Evolutionary conservation across 805 yeast species (phyloP), one percentile per base, ranked within the genome.

Genomic region (Jamesozyma jinghongensis): DNA sequence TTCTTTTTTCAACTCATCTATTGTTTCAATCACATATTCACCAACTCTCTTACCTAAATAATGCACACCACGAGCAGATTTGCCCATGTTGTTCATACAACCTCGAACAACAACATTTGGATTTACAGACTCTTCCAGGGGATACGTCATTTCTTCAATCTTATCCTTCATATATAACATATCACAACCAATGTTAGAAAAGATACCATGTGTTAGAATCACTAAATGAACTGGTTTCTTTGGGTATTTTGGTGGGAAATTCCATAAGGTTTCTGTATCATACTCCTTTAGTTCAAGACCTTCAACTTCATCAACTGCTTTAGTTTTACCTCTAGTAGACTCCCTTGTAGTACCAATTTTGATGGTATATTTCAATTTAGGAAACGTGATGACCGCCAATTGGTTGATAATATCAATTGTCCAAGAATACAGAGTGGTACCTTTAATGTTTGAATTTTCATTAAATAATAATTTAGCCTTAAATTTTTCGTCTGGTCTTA

Each of bases 141-240:
- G 20, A 16, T 40, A 37, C 0, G 60, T 42, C 36, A 49, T 54
- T 20, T 65, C 57, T 47, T 85, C 92, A 13, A 92, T 75, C 51
- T 71, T 72, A 53, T 92, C 97, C 49, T 87, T 87, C 42, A 90
- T 53, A 52, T 81, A 88, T 16, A 85, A 69, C 94, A 92, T 77
- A 60, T 92, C 98, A 10, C 95, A 86, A 1, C 92, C 80, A 4
- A 80, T 74, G 53, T 88, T 92, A 1, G 97, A 85, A 54, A 86
- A 94, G 19, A 92, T 71, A 0, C 98, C 98, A 59, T 92, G 98
- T 0, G 96, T 86, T 11, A 88, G 50, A 3, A 92, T 69, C 3
- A 90, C 92, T 41, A 92, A 65, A 66, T 92, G 98, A 12, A 80
- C 74, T 0, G 94, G 92, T 42, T 63, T 59, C 4, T 65, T 52